Conservation (phyloP, 2,329 filamentous ascomycete species). For the Aspergillus texensis region DNA sequence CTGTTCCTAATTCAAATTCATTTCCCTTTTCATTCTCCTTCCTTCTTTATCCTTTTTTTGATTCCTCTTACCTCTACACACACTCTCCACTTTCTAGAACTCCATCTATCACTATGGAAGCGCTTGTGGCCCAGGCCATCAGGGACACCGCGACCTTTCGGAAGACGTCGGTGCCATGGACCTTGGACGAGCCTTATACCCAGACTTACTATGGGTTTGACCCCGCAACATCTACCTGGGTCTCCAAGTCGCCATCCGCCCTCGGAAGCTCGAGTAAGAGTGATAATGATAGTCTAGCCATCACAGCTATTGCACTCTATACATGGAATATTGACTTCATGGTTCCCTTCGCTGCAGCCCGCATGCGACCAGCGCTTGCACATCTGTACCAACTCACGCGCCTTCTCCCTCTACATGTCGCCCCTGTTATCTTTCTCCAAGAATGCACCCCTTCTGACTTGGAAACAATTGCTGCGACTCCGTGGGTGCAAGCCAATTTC, state of each 20-base stretch:
- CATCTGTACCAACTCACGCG: not conserved
- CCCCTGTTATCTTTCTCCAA: constrained; percentile 9
- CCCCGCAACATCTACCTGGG: not conserved
- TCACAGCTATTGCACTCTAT: not conserved
- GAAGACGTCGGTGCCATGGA: not conserved
- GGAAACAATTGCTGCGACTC: not conserved
- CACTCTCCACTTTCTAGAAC: no score
- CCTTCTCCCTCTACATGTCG: not conserved
- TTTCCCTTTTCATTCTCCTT: no score
- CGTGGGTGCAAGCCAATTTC: constrained; percentile 9
- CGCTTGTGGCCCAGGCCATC: not conserved
- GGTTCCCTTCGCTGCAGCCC: constrained; percentile 7
- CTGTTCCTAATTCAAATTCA: no score
- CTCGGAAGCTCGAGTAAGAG: not conserved
- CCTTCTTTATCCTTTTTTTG: no score
- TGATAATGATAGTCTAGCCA: not conserved
- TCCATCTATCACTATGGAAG: not conserved
- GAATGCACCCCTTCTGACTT: constrained; percentile 12
- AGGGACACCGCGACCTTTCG: not conserved
- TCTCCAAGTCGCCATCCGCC: not conserved
- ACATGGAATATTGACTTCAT: constrained; percentile 18
- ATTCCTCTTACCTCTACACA: not conserved
- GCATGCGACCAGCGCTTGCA: constrained; percentile 9
- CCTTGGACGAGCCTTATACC: not conserved
- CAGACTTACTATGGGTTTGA: not conserved